Conservation (phyloP, 2,329 filamentous ascomycete species). For the Xylariaceae sp. region DNA sequence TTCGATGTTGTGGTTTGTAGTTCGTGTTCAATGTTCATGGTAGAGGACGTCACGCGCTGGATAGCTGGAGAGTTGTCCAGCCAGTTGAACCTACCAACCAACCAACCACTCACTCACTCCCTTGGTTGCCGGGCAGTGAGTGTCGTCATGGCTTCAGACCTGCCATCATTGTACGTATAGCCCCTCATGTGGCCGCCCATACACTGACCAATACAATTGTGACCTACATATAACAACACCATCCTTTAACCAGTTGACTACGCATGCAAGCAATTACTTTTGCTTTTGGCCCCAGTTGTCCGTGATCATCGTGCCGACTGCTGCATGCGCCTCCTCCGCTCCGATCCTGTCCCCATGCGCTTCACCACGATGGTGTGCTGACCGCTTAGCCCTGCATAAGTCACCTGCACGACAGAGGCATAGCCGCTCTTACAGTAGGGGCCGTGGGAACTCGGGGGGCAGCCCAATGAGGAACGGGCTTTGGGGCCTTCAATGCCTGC, state of each 20-base stretch:
- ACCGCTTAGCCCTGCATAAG: conserved; percentile 16
- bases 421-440: conserved; percentile 15
- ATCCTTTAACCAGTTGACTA: too few relatives aligned
- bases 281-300: conserved; percentile 5
- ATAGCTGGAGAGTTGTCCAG: too few relatives aligned
- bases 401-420: conserved; percentile 20
- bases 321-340: conserved; percentile 7
- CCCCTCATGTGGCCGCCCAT: too few relatives aligned
- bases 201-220: too few relatives aligned
- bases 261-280: not conserved
- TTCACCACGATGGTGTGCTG: conserved; percentile 11
- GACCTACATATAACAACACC: too few relatives aligned
- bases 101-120: not conserved
- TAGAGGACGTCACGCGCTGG: conserved; percentile 26
- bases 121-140: too few relatives aligned
- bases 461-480: conserved; percentile 16
- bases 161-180: too few relatives aligned
- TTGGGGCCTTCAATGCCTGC: not conserved
- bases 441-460: conserved; percentile 2
- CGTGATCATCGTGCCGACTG: not conserved
- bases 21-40: conserved; percentile 13
- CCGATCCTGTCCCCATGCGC: not conserved
- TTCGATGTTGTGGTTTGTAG: conserved; percentile 18
- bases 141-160: not conserved
- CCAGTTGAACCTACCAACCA: too few relatives aligned